Conservation (phyloP, 2,329 filamentous ascomycete genomes). For the Xylariales sp. region DNA sequence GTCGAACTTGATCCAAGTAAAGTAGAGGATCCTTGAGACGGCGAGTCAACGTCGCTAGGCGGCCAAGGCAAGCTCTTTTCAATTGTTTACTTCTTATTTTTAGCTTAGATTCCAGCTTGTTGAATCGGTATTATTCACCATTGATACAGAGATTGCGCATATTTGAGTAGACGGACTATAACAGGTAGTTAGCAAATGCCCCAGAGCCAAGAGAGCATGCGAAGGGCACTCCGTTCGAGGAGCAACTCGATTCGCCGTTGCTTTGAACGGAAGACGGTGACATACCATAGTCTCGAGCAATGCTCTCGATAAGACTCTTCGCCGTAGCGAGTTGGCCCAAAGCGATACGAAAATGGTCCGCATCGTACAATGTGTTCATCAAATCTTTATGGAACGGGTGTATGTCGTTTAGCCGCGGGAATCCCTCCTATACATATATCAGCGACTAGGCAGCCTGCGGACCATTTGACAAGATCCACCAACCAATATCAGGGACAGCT, state of each 20-base stretch:
- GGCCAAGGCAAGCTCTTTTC: conserved; percentile 93
- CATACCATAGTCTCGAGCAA: conserved; percentile 83
- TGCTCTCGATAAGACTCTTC: conserved; percentile 95
- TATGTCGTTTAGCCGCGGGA: conserved; percentile 92
- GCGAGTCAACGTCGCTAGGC: conserved; percentile 98
- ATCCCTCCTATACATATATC: conserved; percentile 67
- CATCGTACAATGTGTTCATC: conserved; percentile 91
- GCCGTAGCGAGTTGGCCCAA: conserved; percentile 96
- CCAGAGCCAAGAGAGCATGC: background rate
- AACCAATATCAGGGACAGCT: conserved; percentile 64
- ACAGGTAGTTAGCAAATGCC: conserved; percentile 17
- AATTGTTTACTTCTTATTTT: conserved; percentile 78
- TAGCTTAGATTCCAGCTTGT: background rate
- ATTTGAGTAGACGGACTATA: conserved; percentile 87
- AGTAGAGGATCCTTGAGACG: conserved; percentile 92
- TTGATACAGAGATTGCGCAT: conserved; percentile 96
- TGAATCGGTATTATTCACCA: conserved; percentile 57
- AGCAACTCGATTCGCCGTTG: background rate
- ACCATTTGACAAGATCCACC: background rate
- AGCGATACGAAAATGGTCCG: conserved; percentile 96
- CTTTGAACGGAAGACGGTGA: background rate
- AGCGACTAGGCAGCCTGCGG: background rate
- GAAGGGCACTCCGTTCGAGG: background rate
- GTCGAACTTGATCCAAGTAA: conserved; percentile 95
- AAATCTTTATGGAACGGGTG: conserved; percentile 91